Evolutionary conservation across 179 eudicot species (phyloP), one percentile per base, ranked within the genome.

Genomic region (Drosera spatulata): DNA sequence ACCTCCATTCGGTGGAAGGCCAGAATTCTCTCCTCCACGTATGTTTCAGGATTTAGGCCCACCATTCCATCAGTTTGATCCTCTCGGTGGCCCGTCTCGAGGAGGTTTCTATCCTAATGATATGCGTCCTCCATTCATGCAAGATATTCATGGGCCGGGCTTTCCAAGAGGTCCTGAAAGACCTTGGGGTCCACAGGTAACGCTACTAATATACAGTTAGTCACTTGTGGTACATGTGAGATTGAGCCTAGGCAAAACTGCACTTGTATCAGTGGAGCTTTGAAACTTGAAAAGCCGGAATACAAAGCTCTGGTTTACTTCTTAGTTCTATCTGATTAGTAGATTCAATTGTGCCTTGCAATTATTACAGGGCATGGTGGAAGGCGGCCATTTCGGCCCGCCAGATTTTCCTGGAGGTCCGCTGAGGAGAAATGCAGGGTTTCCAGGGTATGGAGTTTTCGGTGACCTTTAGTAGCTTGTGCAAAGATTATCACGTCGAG

Each of bases 101-200:
- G 76, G 80, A 55, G 88, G 81, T 57, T 80, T 84, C 69, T 91
- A 75, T 69, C 83, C 82, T 43, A 90, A 65, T 68, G 89, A 79
- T 69, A 94, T 81, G 58, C 85, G 64, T 40, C 79, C 76, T 40
- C 89, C 93, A 33, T 86, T 85, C 74, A 60, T 78, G 79, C 89
- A 78, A 49, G 85, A 77, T 74, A 75, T 79, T 54, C 94, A 82
- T 53, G 63, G 94, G 66, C 83, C 85, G 5, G 85, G 85, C 53
- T 55, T 79, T 14, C 87, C 80, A 62, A 80, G 72, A 62, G 58
- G 79, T 44, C 74, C 86, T 56, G 98, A 85, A 67, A 85, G 95
- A 45, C 79, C 82, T 46, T 88, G 96, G 96, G 84, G 78, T 60
- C 85, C 95, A 41, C 96, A 80, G 91, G 96, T 91, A 83, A 0